Evolutionary conservation across 2,329 filamentous ascomycete species (phyloP), one percentile per base, ranked within the genome.

Genomic region (Periconia macrospinosa): DNA sequence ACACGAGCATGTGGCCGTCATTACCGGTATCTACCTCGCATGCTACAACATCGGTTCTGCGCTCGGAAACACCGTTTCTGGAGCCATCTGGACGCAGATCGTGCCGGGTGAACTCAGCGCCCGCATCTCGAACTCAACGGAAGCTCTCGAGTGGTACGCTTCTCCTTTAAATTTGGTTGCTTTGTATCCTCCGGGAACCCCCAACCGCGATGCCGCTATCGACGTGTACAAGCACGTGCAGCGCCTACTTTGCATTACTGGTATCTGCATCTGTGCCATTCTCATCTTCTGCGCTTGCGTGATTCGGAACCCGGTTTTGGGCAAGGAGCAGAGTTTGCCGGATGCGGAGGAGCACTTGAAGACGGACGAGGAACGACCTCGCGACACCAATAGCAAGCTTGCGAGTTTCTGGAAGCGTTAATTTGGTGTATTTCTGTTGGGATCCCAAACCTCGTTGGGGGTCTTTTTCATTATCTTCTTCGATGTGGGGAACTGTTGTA

Each of bases 21-120:
- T 88, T 57, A 88, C 85, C 0, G 84, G 81, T 41, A 69, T 88
- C 17, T 88, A 82, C 65, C 79, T 88, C 2, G 82, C 85, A 15
- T 79, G 75, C n/a, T 87, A 87, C 73, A 84, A 84, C 65, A 78
- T 87, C 40, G 85, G 85, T 30, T 84, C 79, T 6, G 84, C 84
- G 1, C 68, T 87, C 1, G 85, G 85, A 19, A 82, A 82, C 64
- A 78, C 82, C 15, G 79, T 87, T 23, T 84, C 84, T 0, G 85
- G 84, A 14, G 82, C 83, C 18, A 80, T 88, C 56, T 87, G 84
- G 84, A 82, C 81, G 0, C 83, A 87, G 63, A 72, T 43, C 33
- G 20, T 71, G 6, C 83, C 81, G 1, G 52, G 55, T 0, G 66
- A 76, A 41, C 78, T 88, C 2, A 60, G 61, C 6, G 50, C 61